Evolutionary conservation across 2,329 filamentous ascomycete species (phyloP), one percentile per base, ranked within the genome.

Genomic region (Trichoderma sp.): DNA sequence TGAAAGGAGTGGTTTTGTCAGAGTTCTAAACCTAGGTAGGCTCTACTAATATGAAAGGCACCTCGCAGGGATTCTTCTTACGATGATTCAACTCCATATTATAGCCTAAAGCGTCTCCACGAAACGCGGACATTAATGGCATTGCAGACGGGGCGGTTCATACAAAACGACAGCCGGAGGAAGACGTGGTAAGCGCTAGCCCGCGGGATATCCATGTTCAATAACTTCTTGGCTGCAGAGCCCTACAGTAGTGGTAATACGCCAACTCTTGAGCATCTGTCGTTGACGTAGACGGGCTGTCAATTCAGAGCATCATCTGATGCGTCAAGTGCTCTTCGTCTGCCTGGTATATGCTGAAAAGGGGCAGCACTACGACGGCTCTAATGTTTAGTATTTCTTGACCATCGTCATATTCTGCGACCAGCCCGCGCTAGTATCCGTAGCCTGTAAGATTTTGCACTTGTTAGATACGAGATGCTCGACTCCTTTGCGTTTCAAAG

Each of bases 141-240:
- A 28, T 59, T 26, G n/a, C 30, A n/a, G 37, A 59, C 39, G 30
- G 54, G 54, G 39, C 49, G 16, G 28, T 51, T 66, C 64, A 46
- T 66, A 46, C 24, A 63, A 26, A 55, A 58, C 39, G 34, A 51
- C 21, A 13, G 14, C 54, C 39, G 39, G 59, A 59, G 16, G 21
- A 59, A 51, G 39, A 46, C 16, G 30, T 16, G 54, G 64, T 59
- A 66, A 66, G 64, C 64, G 64, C 64, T 66, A 66, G 39, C 21
- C 32, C 34, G 54, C 46, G 21, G 30, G 32, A 46, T 32, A 59
- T 66, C 64, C 64, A 58, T 37, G 54, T 51, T 34, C 32, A 34
- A 14, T 26, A 11, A 37, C 39, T 51, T 30, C 34, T 43, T 39
- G 54, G 54, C 26, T 16, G 34, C 21, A 59, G 64, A 51, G 39